Percentiles rank a stretch among this genome's conserved stretches.
These are phyloP conservation scores for Penicillium corylophilum DNA, from an alignment of 2,329 filamentous ascomycete genomes.

Conservation along the genomic window DNA sequence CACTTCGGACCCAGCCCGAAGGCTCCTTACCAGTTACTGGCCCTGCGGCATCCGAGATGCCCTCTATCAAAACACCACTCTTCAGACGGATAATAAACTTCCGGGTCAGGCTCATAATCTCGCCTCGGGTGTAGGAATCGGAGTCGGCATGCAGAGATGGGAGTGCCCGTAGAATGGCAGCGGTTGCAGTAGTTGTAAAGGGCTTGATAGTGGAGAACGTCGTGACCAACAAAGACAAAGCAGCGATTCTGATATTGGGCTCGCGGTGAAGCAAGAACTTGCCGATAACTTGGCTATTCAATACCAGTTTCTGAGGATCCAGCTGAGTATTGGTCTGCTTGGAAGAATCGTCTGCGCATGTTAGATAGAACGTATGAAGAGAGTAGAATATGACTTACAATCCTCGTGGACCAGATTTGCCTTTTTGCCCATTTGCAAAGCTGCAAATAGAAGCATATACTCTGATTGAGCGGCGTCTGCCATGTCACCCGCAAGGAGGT, in stretches of 20 bases:
- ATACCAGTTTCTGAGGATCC: constrained; percentile 23
- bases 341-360: constrained; percentile 28
- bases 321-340: constrained; percentile 16
- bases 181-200: constrained; percentile 62
- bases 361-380: constrained; percentile 11
- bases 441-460: constrained; percentile 62
- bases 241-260: constrained; percentile 70
- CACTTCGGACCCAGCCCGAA: constrained; percentile 46
- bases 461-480: constrained; percentile 52
- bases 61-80: constrained; percentile 55
- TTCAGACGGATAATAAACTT: constrained; percentile 75
- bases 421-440: constrained; percentile 71
- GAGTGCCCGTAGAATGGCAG: constrained; percentile 64
- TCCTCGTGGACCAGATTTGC: constrained; percentile 68
- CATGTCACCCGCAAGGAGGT: constrained; percentile 48
- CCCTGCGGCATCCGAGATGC: constrained; percentile 25
- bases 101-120: constrained; percentile 71
- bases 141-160: constrained; percentile 75
- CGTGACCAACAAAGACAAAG: constrained; percentile 74
- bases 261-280: constrained; percentile 50
- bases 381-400: constrained; percentile 42
- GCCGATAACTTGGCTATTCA: constrained; percentile 38
- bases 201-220: constrained; percentile 73
- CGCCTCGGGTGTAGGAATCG: constrained; percentile 81
- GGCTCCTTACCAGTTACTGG: constrained; percentile 16